phyloP scores from a whole-genome alignment of 768 basidiomycete genomes.

The Leccinum imitatum region DNA sequence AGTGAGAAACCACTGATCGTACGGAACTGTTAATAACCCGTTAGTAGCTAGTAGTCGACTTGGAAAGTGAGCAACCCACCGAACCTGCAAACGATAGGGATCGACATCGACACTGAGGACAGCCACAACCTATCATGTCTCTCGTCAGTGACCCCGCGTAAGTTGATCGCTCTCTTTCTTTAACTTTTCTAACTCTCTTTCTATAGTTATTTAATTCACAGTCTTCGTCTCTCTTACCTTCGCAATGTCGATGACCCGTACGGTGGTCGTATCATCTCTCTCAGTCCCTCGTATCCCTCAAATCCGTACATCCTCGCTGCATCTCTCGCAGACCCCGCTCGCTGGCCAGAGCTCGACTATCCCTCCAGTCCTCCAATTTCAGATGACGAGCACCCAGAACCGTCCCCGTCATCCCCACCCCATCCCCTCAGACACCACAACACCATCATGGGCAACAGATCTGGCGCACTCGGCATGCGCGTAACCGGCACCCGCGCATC shows the following conservation, averaged over 20 bases:
- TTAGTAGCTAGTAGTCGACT: too few relatives aligned
- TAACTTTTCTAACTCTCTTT: too few relatives aligned
- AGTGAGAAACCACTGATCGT: constrained; percentile 79
- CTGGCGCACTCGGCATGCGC: constrained; percentile 75
- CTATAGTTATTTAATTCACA: constrained; percentile 83
- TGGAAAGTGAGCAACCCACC: constrained; percentile 37
- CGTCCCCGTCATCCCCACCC: constrained; percentile 34
- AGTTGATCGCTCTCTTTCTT: constrained; percentile 8
- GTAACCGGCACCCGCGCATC: constrained; percentile 64
- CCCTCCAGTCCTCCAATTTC: constrained; percentile 72
- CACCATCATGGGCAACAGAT: constrained; percentile 79
- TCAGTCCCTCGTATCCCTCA: constrained; percentile 71
- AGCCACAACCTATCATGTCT: constrained; percentile 42
- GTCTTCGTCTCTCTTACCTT: constrained; percentile 82
- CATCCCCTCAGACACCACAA: constrained; percentile 72
- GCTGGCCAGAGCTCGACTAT: constrained; percentile 82
- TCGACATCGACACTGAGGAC: constrained; percentile 11
- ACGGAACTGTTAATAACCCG: constrained; percentile 45
- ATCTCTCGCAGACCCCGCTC: constrained; percentile 70
- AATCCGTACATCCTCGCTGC: constrained; percentile 85
- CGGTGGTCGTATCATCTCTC: constrained; percentile 74
- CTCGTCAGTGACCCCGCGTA: constrained; percentile 66
- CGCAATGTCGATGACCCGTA: constrained; percentile 87
- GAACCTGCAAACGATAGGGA: constrained; percentile 56
- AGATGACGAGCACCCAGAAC: constrained; percentile 59